Evolutionary conservation across 352 stramenopile species (phyloP).

Genomic region (Globisporangium carolinianum): DNA sequence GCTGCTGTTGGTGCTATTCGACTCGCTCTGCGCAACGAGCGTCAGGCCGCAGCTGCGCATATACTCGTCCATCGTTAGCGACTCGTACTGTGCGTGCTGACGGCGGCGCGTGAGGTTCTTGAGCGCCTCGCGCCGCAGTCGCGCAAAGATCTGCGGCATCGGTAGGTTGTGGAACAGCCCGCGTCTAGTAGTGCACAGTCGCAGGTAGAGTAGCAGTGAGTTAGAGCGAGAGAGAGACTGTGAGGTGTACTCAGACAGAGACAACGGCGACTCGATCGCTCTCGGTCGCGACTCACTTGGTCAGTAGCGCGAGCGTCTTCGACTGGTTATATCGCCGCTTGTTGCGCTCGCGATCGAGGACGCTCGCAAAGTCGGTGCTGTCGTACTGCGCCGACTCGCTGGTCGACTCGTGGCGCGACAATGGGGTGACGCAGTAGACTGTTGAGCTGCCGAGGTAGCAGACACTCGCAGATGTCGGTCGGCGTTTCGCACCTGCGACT

Average conservation of each 20-base stretch:
- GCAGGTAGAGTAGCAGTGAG: background rate
- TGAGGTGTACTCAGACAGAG: background rate
- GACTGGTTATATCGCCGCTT: conserved; percentile 18
- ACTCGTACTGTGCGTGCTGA: conserved; percentile 35
- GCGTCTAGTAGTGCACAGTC: conserved; percentile 1
- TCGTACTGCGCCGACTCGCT: conserved; percentile 4
- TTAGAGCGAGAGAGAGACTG: background rate
- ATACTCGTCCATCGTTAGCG: conserved; percentile 48
- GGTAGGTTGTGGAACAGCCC: conserved; percentile 29
- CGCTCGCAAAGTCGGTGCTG: conserved; percentile 22
- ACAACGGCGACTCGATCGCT: too few relatives aligned
- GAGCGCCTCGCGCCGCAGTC: conserved; percentile 40
- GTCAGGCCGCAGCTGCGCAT: conserved; percentile 44
- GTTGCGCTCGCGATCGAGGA: conserved; percentile 30
- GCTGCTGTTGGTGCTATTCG: too few relatives aligned
- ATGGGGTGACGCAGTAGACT: conserved; percentile 36
- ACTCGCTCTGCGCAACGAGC: background rate
- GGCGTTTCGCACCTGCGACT: conserved; percentile 40
- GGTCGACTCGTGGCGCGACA: conserved; percentile 3
- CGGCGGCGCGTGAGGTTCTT: conserved; percentile 38
- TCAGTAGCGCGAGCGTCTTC: conserved; percentile 18
- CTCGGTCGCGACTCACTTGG: background rate
- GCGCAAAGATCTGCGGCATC: conserved; percentile 46
- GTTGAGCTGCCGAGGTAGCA: conserved; percentile 45
- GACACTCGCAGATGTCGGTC: conserved; percentile 49